Evolutionary conservation across 1,139 yeast genomes (phyloP).

Genomic region (Pichia sp.): DNA sequence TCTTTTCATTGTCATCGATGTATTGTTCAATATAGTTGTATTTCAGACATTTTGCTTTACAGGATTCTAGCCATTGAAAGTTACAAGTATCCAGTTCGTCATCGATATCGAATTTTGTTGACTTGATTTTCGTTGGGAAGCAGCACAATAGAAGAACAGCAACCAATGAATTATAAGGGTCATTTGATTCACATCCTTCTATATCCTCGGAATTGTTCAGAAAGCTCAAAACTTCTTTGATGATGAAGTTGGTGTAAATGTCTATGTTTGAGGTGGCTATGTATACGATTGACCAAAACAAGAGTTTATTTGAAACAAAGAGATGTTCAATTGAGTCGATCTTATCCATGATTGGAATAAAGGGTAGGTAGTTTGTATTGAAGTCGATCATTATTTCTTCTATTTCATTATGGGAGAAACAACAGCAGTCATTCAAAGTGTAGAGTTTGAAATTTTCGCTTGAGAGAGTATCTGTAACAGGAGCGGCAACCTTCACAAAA

Average conservation of each 20-base stretch:
- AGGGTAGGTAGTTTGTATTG: slow-evolving; percentile 20
- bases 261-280: slow-evolving; percentile 19
- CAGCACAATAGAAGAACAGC: slow-evolving; percentile 25
- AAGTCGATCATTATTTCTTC: slow-evolving; percentile 18
- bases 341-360: slow-evolving; percentile 25
- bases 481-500: background rate
- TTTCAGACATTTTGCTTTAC: slow-evolving; percentile 22
- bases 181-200: background rate
- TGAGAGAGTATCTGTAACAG: background rate
- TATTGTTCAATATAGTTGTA: slow-evolving; percentile 21
- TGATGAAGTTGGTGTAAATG: slow-evolving; percentile 19
- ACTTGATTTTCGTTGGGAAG: slow-evolving; percentile 24
- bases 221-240: slow-evolving; percentile 12
- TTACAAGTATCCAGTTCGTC: slow-evolving; percentile 20
- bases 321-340: slow-evolving; percentile 23
- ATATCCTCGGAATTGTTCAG: slow-evolving; percentile 3
- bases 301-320: slow-evolving; percentile 19
- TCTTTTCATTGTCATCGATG: slow-evolving; percentile 16
- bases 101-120: slow-evolving; percentile 11
- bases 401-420: slow-evolving; percentile 13
- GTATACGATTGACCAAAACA: slow-evolving; percentile 31
- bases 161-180: slow-evolving; percentile 17
- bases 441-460: background rate
- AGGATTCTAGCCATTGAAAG: slow-evolving; percentile 25
- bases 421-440: slow-evolving; percentile 7